Conservation (phyloP, 78 protist genomes). For the Chrysochromulina parva region DNA sequence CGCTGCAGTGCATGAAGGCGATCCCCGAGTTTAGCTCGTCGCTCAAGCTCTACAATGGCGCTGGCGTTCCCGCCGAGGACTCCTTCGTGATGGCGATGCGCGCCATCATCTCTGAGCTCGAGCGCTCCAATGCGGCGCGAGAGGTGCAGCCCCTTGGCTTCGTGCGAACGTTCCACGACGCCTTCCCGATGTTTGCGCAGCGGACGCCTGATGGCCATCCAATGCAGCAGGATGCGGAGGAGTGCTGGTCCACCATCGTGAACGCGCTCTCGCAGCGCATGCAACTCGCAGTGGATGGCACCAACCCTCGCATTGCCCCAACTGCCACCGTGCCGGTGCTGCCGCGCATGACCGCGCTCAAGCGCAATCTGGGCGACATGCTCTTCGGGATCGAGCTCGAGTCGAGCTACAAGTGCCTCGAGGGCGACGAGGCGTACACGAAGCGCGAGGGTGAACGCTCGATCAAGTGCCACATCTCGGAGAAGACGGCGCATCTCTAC, state of each 20-base stretch:
- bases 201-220: slow-evolving; percentile 40
- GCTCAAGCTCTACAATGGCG: neutral
- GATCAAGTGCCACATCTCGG: slow-evolving; percentile 60
- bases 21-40: neutral
- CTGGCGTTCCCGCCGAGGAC: neutral
- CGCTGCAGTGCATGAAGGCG: neutral
- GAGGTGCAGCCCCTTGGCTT: neutral
- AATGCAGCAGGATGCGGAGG: slow-evolving; percentile 60
- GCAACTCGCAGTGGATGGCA: too few relatives aligned
- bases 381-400: neutral
- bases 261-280: neutral
- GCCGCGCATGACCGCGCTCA: neutral
- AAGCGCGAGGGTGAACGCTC: neutral
- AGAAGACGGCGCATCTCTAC: slow-evolving; percentile 12
- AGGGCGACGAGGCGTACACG: neutral
- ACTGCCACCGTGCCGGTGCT: neutral
- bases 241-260: slow-evolving; percentile 37
- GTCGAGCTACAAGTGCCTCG: neutral
- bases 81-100: neutral
- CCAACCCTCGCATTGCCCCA: too few relatives aligned
- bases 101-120: neutral
- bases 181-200: slow-evolving; percentile 74
- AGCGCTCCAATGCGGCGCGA: neutral
- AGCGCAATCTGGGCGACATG: neutral
- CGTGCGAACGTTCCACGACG: neutral